Evolutionary conservation across 176 grass and related monocot species (phyloP).

Genomic region (Raddia distichophylla): DNA sequence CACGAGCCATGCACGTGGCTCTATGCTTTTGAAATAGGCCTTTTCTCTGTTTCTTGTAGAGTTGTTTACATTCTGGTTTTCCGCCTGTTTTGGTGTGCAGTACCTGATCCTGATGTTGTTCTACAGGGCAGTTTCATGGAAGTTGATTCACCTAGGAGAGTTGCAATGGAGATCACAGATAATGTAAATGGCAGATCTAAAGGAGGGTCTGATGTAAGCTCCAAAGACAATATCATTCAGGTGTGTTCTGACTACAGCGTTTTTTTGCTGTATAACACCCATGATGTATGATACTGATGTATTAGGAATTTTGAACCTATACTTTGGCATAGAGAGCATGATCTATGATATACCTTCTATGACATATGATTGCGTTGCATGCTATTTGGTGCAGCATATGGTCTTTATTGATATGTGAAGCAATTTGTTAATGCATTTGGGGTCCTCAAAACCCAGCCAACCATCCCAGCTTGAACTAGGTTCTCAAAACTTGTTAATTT

Average conservation of each 20-base stretch:
- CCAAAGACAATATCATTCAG: constrained; percentile 31
- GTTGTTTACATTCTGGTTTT: constrained; percentile 24
- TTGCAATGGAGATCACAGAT: constrained; percentile 36
- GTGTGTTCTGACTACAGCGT: constrained; percentile 37
- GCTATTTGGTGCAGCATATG: constrained; percentile 23
- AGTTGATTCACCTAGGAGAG: constrained; percentile 47
- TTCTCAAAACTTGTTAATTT: neutral
- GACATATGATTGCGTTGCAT: constrained; percentile 12
- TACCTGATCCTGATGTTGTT: constrained; percentile 25
- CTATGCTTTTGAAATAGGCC: constrained; percentile 4
- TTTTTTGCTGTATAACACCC: constrained; percentile 6
- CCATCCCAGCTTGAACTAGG: neutral
- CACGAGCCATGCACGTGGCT: neutral
- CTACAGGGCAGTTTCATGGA: constrained; percentile 57
- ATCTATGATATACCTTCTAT: neutral
- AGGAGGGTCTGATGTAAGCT: constrained; percentile 35
- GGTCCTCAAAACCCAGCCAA: neutral
- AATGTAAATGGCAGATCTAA: constrained; percentile 17
- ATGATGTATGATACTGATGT: neutral
- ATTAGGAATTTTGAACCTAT: constrained; percentile 30
- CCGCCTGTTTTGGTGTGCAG: neutral
- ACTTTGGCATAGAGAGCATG: constrained; percentile 3
- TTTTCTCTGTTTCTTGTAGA: constrained; percentile 23
- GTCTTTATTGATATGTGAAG: neutral
- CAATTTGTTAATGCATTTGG: neutral